These are phyloP conservation scores for Cladorrhinum sp. DNA, from an alignment of 2,329 filamentous ascomycete genomes.

Conservation along the genomic window DNA sequence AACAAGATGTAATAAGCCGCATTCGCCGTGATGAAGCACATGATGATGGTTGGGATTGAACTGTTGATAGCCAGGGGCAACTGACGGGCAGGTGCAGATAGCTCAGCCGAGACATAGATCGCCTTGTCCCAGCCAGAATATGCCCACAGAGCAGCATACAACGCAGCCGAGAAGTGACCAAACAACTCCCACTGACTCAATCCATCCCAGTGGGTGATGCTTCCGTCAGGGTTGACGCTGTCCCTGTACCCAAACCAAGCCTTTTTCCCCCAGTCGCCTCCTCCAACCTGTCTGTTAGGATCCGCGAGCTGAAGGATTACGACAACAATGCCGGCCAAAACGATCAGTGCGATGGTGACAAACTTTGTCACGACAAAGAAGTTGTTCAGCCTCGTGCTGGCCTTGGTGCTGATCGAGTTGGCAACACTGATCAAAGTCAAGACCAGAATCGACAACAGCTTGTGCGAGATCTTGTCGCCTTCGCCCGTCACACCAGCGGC, in stretches of 20 bases:
- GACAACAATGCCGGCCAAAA: conserved; percentile 48
- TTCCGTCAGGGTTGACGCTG: conserved; percentile 49
- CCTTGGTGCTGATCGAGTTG: conserved; percentile 55
- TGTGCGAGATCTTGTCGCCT: conserved; percentile 44
- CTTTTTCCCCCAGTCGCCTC: conserved; percentile 50
- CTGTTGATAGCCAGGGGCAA: conserved; percentile 61
- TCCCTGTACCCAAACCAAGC: conserved; percentile 55
- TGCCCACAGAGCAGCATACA: conserved; percentile 62
- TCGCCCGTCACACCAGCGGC: conserved; percentile 46
- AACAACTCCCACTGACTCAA: conserved; percentile 56
- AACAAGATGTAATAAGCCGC: conserved; percentile 61
- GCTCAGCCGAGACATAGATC: conserved; percentile 54
- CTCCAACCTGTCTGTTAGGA: conserved; percentile 40
- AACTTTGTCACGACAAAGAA: conserved; percentile 57
- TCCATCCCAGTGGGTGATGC: conserved; percentile 45
- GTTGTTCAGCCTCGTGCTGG: conserved; percentile 53
- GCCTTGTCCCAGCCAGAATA: conserved; percentile 67
- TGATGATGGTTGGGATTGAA: conserved; percentile 56
- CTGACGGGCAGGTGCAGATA: conserved; percentile 49
- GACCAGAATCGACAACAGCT: conserved; percentile 49
- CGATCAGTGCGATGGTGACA: conserved; percentile 45
- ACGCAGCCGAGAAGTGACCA: conserved; percentile 57
- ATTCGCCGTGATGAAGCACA: conserved; percentile 59
- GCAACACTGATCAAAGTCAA: conserved; percentile 46
- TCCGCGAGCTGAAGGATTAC: conserved; percentile 39